Percentiles rank a stretch among this genome's conserved stretches.
Evolutionary conservation across 2,329 filamentous ascomycete species (phyloP).

Genomic region (Pseudohalonectria lignicola): DNA sequence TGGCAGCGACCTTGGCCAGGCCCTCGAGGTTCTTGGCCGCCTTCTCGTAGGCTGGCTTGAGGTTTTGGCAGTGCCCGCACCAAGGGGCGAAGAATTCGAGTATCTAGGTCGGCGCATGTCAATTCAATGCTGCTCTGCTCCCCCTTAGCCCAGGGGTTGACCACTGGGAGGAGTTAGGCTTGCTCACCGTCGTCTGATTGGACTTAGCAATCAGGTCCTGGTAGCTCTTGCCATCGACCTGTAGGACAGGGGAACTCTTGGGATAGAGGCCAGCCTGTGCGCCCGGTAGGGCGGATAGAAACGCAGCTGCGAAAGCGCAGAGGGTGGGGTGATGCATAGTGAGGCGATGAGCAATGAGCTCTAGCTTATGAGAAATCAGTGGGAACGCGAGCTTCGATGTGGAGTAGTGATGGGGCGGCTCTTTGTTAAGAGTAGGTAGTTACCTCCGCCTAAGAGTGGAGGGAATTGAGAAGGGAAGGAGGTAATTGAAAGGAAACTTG

Average conservation of each 20-base stretch:
- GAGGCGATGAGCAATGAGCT: too few species aligned
- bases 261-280: conserved; percentile 67
- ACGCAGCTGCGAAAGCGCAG: conserved; percentile 45
- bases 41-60: conserved; percentile 93
- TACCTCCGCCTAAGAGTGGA: too few species aligned
- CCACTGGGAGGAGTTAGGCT: too few species aligned
- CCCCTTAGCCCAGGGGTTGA: too few species aligned
- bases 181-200: conserved; percentile 77
- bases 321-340: conserved; percentile 44
- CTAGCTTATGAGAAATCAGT: too few species aligned
- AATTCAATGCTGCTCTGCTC: too few species aligned
- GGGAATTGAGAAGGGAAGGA: too few species aligned
- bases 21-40: conserved; percentile 82
- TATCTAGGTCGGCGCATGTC: too few species aligned
- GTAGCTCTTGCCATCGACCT: conserved; percentile 70
- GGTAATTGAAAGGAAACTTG: too few species aligned
- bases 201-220: conserved; percentile 75
- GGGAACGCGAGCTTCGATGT: too few species aligned
- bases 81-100: conserved; percentile 92
- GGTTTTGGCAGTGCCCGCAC: conserved; percentile 95
- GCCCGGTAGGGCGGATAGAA: conserved; percentile 55
- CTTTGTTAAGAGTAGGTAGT: too few species aligned
- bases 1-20: conserved; percentile 83
- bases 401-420: too few species aligned
- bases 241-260: conserved; percentile 78